Conservation (phyloP, 176 grass and related monocot species). For the Poa annua region DNA sequence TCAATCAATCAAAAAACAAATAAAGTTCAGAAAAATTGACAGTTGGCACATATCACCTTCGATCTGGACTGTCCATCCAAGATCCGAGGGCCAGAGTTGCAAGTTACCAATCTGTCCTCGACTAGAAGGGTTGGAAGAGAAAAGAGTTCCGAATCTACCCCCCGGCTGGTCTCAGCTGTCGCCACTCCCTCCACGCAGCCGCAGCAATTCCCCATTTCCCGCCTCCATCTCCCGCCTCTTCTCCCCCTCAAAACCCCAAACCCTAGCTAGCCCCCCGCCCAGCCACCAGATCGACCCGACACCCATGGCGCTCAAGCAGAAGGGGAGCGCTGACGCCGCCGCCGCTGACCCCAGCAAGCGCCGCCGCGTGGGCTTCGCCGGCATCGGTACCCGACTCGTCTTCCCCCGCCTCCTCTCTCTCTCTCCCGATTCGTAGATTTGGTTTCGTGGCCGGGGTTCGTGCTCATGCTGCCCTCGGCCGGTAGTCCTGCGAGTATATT, state of each 20-base stretch:
- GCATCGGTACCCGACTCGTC: slow-evolving; percentile 48
- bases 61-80: too few species aligned
- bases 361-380: slow-evolving; percentile 79
- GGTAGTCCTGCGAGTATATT: not conserved
- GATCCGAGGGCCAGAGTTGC: too few species aligned
- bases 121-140: not conserved
- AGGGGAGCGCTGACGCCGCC: slow-evolving; percentile 38
- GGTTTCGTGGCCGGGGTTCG: not conserved
- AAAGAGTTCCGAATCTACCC: not conserved
- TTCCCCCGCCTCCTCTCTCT: not conserved
- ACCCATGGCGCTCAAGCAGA: slow-evolving; percentile 93
- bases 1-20: too few species aligned
- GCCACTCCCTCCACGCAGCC: not conserved
- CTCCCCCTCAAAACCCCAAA: slow-evolving; percentile 39
- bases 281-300: slow-evolving; percentile 24
- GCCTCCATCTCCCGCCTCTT: slow-evolving; percentile 36
- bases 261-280: slow-evolving; percentile 33
- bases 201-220: slow-evolving; percentile 56
- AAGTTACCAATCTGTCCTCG: too few species aligned
- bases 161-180: not conserved
- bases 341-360: slow-evolving; percentile 72
- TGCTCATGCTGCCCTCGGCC: not conserved
- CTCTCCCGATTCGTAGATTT: slow-evolving; percentile 9
- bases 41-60: too few species aligned
- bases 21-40: too few species aligned